Percentiles rank a stretch among this genome's conserved stretches.
Evolutionary conservation across 768 basidiomycete species (phyloP).

Genomic region (Russula sp.): DNA sequence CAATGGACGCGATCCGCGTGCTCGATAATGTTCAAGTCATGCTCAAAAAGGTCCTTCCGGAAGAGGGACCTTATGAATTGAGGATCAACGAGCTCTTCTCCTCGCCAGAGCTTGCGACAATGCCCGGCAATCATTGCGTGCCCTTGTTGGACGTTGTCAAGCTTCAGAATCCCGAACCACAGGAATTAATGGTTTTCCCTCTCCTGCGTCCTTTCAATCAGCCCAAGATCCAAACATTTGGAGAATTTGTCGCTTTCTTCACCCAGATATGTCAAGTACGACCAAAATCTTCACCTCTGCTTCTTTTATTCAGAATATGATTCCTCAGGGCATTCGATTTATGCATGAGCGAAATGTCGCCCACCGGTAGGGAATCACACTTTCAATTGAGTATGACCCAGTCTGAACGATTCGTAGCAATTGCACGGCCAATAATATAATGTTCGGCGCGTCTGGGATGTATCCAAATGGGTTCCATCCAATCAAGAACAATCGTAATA

Average conservation of each 20-base stretch:
- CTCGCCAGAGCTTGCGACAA: constrained; percentile 26
- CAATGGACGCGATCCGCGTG: constrained; percentile 20
- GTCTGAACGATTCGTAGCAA: constrained; percentile 9
- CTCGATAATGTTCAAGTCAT: constrained; percentile 19
- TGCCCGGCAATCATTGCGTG: constrained; percentile 35
- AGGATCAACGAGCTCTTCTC: constrained; percentile 19
- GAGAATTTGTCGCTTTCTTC: constrained; percentile 39
- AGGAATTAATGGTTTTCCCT: constrained; percentile 39
- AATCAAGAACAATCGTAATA: constrained; percentile 17
- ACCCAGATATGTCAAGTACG: constrained; percentile 39
- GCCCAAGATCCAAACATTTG: constrained; percentile 38
- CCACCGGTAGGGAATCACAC: constrained; percentile 35
- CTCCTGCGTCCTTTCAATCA: constrained; percentile 33
- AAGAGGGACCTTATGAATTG: constrained; percentile 17
- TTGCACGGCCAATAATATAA: constrained; percentile 30
- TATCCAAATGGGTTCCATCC: constrained; percentile 38
- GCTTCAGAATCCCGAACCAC: constrained; percentile 15
- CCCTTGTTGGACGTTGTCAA: constrained; percentile 32
- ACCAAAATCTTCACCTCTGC: too few relatives aligned
- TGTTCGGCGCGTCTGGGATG: constrained; percentile 34
- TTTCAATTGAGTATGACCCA: too few relatives aligned
- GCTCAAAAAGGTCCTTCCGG: constrained; percentile 17
- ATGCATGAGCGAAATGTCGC: constrained; percentile 33
- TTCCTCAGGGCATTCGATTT: constrained; percentile 32
- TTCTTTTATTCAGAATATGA: neutral